A percentile compares a stretch with the other conserved stretches of the same genome.
Evolutionary conservation across 306 rosid species (phyloP).

Genomic region (Cyclanthera cordifolia): DNA sequence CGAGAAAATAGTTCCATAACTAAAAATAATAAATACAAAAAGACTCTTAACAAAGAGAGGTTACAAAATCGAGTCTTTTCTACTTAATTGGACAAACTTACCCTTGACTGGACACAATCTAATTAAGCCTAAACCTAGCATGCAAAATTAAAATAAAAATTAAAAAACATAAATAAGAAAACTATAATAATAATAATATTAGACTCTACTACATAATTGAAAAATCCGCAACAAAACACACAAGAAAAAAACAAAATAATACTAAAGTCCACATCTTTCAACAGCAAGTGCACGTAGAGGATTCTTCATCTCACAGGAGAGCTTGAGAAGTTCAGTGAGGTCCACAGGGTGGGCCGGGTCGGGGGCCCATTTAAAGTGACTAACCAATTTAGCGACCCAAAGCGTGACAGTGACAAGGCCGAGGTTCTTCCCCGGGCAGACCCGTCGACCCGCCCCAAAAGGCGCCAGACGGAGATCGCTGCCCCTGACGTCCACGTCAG

Average conservation of each 20-base stretch:
- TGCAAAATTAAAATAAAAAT: not conserved
- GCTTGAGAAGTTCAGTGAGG: slow-evolving; percentile 34
- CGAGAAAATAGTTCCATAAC: not conserved
- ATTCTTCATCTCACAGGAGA: slow-evolving; percentile 45
- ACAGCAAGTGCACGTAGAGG: slow-evolving; percentile 22
- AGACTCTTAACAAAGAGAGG: slow-evolving; percentile 2
- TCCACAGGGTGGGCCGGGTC: slow-evolving; percentile 22
- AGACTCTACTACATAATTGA: not conserved
- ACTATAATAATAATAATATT: not conserved
- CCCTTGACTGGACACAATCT: not conserved
- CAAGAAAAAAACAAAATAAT: not conserved
- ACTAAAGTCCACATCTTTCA: not conserved
- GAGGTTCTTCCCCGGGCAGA: slow-evolving; percentile 42
- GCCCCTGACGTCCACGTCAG: slow-evolving; percentile 42
- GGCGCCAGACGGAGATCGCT: slow-evolving; percentile 41
- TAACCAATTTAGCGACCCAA: slow-evolving; percentile 41
- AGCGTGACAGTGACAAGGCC: slow-evolving; percentile 33
- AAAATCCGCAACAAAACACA: not conserved
- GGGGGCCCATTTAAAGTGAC: slow-evolving; percentile 26
- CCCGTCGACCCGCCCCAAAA: slow-evolving; percentile 49
- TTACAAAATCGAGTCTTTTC: not conserved
- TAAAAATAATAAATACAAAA: not conserved
- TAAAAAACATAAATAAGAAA: not conserved
- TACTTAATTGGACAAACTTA: not conserved
- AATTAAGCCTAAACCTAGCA: not conserved